Conservation (phyloP, 306 rosid genomes). For the Aeschynomene evenia region DNA sequence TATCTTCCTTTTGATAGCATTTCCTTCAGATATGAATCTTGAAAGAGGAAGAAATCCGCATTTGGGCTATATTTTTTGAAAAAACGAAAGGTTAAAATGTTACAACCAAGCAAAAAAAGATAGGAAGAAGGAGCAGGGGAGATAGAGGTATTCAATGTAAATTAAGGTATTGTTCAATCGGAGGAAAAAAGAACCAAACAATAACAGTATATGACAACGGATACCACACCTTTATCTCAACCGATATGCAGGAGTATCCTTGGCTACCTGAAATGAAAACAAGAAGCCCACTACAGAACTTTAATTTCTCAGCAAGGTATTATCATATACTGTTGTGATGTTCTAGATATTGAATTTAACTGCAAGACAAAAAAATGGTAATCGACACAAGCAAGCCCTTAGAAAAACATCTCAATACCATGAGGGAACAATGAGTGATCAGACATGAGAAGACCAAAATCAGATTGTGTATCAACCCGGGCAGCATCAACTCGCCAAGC, state of each 20-base stretch:
- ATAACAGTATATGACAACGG: not conserved
- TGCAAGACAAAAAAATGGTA: not conserved
- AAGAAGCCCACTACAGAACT: conserved; percentile 13
- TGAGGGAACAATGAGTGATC: conserved; percentile 78
- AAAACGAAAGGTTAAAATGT: conserved; percentile 19
- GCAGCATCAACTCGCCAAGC: conserved; percentile 70
- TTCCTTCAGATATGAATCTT: conserved; percentile 67
- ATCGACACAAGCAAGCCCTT: conserved; percentile 13
- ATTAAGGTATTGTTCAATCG: not conserved
- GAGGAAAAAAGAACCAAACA: conserved; percentile 9
- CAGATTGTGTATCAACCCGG: conserved; percentile 51
- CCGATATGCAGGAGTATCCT: conserved; percentile 63
- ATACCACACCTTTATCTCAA: conserved; percentile 82
- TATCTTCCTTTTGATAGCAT: conserved; percentile 56
- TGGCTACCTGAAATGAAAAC: conserved; percentile 54
- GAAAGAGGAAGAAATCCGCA: conserved; percentile 89
- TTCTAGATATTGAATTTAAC: conserved; percentile 2
- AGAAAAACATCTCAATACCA: conserved; percentile 44
- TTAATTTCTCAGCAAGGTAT: conserved; percentile 12
- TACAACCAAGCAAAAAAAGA: conserved; percentile 10
- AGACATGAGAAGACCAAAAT: conserved; percentile 68
- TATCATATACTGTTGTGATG: not conserved
- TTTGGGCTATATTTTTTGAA: conserved; percentile 61
- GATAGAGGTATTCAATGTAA: conserved; percentile 19
- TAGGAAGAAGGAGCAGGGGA: not conserved